phyloP scores from a whole-genome alignment of 2,329 filamentous ascomycete genomes.

The Ophiostoma montium region DNA sequence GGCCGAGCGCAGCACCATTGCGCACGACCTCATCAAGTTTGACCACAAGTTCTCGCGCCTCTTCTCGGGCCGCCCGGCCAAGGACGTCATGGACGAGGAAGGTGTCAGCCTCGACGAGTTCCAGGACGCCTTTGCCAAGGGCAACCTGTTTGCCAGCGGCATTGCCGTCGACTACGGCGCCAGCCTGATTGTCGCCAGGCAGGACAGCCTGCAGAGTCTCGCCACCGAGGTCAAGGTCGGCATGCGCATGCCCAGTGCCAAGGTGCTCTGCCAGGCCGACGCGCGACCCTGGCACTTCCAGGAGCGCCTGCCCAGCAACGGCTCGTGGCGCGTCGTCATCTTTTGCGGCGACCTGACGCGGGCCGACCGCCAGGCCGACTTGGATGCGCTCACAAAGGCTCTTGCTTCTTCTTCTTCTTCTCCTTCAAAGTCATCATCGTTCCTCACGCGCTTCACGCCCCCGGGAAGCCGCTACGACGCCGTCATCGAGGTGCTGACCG shows the following conservation, averaged over 20 bases:
- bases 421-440: constrained; percentile 2
- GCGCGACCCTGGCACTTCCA: constrained; percentile 45
- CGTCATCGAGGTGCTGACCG: constrained; percentile 42
- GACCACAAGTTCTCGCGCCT: constrained; percentile 43
- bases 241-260: constrained; percentile 43
- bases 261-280: constrained; percentile 44
- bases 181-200: constrained; percentile 31
- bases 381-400: constrained; percentile 14
- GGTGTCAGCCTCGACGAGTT: constrained; percentile 50
- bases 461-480: constrained; percentile 7
- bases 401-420: not conserved
- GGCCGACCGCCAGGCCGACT: constrained; percentile 21
- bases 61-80: constrained; percentile 42
- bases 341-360: constrained; percentile 40
- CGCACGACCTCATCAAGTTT: constrained; percentile 51
- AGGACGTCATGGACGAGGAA: constrained; percentile 43
- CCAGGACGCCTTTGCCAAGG: constrained; percentile 28
- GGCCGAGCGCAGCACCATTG: constrained; percentile 41
- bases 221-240: constrained; percentile 24
- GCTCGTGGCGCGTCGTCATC: constrained; percentile 42
- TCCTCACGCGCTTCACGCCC: constrained; percentile 6
- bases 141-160: constrained; percentile 41
- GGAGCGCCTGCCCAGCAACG: constrained; percentile 36
- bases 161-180: constrained; percentile 43
- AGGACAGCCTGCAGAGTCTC: not conserved